A percentile compares a stretch with the other conserved stretches of the same genome.
Evolutionary conservation across 306 rosid species (phyloP).

Genomic region (Vigna unguiculata): DNA sequence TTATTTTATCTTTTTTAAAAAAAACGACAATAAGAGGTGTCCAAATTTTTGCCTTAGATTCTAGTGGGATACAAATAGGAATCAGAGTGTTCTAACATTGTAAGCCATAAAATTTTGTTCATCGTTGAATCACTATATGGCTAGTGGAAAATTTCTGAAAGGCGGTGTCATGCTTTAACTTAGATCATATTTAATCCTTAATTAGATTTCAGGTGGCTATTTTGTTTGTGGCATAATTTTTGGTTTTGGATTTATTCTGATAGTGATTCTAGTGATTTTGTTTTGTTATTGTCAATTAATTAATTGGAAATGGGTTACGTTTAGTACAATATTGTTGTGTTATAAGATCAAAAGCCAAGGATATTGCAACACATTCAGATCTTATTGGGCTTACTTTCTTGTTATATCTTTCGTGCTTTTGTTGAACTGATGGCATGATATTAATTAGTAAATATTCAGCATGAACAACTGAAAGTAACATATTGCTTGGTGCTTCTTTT

Average conservation of each 20-base stretch:
- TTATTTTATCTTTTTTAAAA: no score
- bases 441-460: no score
- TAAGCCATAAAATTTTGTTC: slow-evolving; percentile 40
- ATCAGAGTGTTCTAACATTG: slow-evolving; percentile 38
- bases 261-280: slow-evolving; percentile 15
- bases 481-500: slow-evolving; percentile 84
- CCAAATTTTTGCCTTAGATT: slow-evolving; percentile 36
- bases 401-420: no score
- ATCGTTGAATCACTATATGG: not conserved
- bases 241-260: slow-evolving; percentile 25
- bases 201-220: slow-evolving; percentile 26
- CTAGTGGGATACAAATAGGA: slow-evolving; percentile 12
- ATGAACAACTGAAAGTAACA: no score
- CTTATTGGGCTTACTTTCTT: no score
- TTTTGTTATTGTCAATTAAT: slow-evolving; percentile 26
- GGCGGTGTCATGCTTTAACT: slow-evolving; percentile 16
- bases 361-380: no score
- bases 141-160: slow-evolving; percentile 2
- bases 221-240: slow-evolving; percentile 17
- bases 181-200: slow-evolving; percentile 42
- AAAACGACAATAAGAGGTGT: slow-evolving; percentile 1
- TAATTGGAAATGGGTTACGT: slow-evolving; percentile 27
- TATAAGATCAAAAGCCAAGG: slow-evolving; percentile 40
- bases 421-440: no score
- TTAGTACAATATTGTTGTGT: slow-evolving; percentile 1